Conservation (phyloP, 2,329 filamentous ascomycete species). For the Penicillium psychrosexuale region DNA sequence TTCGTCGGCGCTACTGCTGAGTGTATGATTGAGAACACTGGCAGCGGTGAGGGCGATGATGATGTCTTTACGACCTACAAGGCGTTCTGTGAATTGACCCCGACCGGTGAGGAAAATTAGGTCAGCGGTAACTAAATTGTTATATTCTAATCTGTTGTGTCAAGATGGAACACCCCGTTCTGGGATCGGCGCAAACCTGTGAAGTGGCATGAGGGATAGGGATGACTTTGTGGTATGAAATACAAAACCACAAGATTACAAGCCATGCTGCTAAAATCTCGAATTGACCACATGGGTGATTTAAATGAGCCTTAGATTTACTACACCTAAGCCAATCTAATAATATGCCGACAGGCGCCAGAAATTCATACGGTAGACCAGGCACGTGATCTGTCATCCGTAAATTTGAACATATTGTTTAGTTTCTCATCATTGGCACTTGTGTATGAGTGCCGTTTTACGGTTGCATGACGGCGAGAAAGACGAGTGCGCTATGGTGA, state of each 20-base stretch:
- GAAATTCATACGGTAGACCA: too few species aligned
- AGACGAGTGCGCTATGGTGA: too few species aligned
- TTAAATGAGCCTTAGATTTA: too few species aligned
- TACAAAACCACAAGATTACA: background rate
- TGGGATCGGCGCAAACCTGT: conserved; percentile 18
- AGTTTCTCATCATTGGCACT: too few species aligned
- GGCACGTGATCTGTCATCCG: too few species aligned
- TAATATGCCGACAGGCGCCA: too few species aligned
- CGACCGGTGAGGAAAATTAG: conserved; percentile 40
- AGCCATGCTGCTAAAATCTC: too few species aligned
- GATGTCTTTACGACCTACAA: conserved; percentile 85
- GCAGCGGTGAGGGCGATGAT: conserved; percentile 52
- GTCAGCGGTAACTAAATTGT: conserved; percentile 33
- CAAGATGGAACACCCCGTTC: conserved; percentile 13
- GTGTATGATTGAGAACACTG: conserved; percentile 67
- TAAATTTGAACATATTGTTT: too few species aligned
- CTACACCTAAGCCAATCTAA: too few species aligned
- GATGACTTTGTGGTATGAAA: background rate
- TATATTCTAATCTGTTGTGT: conserved; percentile 15
- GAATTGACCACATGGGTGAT: too few species aligned
- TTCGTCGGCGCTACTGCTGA: conserved; percentile 88
- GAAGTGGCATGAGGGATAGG: background rate
- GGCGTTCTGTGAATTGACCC: conserved; percentile 84
- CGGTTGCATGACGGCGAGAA: too few species aligned
- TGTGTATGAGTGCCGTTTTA: too few species aligned